Conservation (phyloP, 2,329 filamentous ascomycete genomes). For the Xylaria sp. region DNA sequence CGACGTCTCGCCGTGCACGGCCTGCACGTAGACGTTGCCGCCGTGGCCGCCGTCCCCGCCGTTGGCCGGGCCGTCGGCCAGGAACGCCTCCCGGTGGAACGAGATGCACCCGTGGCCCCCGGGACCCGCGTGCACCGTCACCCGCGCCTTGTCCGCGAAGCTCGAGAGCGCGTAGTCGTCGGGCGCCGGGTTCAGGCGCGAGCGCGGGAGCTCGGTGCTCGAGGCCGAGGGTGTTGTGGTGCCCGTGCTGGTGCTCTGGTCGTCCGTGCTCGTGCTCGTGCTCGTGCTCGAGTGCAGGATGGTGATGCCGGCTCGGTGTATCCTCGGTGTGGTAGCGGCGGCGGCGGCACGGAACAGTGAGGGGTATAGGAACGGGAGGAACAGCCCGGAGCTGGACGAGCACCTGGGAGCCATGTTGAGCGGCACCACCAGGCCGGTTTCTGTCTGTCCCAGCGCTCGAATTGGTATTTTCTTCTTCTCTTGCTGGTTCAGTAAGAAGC, state of each 20-base stretch:
- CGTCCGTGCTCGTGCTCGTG: slow-evolving; percentile 21
- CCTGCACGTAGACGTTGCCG: slow-evolving; percentile 93
- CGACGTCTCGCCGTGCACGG: slow-evolving; percentile 86
- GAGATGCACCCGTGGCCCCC: slow-evolving; percentile 94
- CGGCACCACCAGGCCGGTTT: slow-evolving; percentile 5
- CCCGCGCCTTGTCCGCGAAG: slow-evolving; percentile 83
- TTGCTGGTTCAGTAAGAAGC: background rate
- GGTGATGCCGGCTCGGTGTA: slow-evolving; percentile 31
- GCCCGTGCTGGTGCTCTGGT: slow-evolving; percentile 1
- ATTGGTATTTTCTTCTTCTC: background rate
- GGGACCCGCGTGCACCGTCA: slow-evolving; percentile 76
- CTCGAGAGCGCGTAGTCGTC: slow-evolving; percentile 81
- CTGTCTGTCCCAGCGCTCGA: slow-evolving; percentile 11
- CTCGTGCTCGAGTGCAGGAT: slow-evolving; percentile 24
- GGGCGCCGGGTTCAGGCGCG: slow-evolving; percentile 77
- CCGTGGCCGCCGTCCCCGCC: slow-evolving; percentile 92
- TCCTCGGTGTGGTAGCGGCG: slow-evolving; percentile 29
- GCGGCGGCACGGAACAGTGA: slow-evolving; percentile 44
- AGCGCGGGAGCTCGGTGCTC: slow-evolving; percentile 45
- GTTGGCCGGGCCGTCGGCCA: slow-evolving; percentile 87
- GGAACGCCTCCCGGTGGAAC: slow-evolving; percentile 88
- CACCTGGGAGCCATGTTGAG: slow-evolving; percentile 47
- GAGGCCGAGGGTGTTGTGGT: slow-evolving; percentile 33
- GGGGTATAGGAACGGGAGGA: slow-evolving; percentile 56
- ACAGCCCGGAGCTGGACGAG: slow-evolving; percentile 40